Conservation (phyloP, 139 green algal genomes). For the Spirogloea muscicola region DNA sequence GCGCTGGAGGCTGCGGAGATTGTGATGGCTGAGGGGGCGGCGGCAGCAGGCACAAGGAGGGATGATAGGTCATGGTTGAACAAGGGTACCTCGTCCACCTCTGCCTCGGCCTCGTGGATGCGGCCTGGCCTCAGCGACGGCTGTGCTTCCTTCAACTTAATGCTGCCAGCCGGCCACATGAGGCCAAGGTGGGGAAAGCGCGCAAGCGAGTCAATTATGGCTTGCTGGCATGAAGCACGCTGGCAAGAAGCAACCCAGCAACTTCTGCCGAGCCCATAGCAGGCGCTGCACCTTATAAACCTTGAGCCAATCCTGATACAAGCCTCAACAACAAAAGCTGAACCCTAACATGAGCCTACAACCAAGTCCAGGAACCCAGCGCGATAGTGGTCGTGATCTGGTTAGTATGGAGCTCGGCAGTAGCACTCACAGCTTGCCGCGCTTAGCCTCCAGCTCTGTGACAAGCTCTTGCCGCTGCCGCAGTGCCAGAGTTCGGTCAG, state of each 20-base stretch:
- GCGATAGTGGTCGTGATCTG: no score
- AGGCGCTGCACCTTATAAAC: background rate
- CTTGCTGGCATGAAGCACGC: background rate
- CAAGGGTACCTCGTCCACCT: background rate
- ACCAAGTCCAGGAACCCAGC: background rate
- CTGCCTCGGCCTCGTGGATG: background rate
- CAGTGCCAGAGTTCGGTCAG: constrained; percentile 52
- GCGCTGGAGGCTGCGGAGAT: no score
- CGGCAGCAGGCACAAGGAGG: background rate
- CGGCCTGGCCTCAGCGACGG: background rate
- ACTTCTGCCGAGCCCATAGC: background rate
- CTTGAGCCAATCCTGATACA: background rate
- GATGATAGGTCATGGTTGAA: background rate
- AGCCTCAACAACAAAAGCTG: background rate
- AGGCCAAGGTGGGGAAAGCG: background rate
- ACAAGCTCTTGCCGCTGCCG: constrained; percentile 13
- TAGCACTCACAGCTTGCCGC: constrained; percentile 17
- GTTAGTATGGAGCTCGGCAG: background rate
- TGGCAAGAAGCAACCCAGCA: no score
- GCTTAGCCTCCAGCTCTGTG: constrained; percentile 16
- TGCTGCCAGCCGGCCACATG: background rate
- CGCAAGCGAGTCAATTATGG: background rate
- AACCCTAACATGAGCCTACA: background rate
- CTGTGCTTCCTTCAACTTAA: constrained; percentile 13
- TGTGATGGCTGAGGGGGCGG: no score